phyloP scores from a whole-genome alignment of 177 flowering plant genomes.

The Vitis hybrid region DNA sequence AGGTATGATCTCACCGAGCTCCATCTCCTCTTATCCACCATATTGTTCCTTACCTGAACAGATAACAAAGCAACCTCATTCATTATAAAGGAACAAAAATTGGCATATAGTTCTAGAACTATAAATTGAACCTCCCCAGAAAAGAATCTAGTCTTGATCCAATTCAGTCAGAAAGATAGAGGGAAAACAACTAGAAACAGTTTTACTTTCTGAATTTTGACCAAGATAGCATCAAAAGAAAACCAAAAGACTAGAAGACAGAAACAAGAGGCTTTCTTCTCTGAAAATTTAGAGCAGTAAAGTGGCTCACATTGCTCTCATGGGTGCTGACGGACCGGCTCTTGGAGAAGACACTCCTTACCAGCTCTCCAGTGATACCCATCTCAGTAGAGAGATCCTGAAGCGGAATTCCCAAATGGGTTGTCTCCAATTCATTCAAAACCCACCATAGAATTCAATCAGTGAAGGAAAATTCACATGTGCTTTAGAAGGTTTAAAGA shows the following conservation, averaged over 20 bases:
- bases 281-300: not conserved
- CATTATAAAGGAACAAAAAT: not conserved
- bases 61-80: not conserved
- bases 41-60: slow-evolving; percentile 37
- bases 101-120: not conserved
- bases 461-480: not conserved
- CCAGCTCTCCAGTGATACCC: slow-evolving; percentile 75
- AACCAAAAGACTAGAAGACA: not conserved
- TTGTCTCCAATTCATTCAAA: slow-evolving; percentile 16
- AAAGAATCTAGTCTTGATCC: not conserved
- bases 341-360: slow-evolving; percentile 68
- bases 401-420: slow-evolving; percentile 29
- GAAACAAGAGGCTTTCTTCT: too few species aligned
- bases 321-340: slow-evolving; percentile 39
- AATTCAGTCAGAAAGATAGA: not conserved
- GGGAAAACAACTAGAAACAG: not conserved
- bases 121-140: not conserved
- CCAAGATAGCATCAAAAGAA: slow-evolving; percentile 11
- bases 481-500: too few species aligned
- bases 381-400: slow-evolving; percentile 29
- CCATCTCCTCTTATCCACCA: slow-evolving; percentile 58
- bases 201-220: not conserved
- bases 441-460: slow-evolving; percentile 10
- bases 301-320: slow-evolving; percentile 46
- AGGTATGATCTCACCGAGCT: slow-evolving; percentile 64